Evolutionary conservation across 208 protist species (phyloP).

Genomic region (Strigomonas culicis): DNA sequence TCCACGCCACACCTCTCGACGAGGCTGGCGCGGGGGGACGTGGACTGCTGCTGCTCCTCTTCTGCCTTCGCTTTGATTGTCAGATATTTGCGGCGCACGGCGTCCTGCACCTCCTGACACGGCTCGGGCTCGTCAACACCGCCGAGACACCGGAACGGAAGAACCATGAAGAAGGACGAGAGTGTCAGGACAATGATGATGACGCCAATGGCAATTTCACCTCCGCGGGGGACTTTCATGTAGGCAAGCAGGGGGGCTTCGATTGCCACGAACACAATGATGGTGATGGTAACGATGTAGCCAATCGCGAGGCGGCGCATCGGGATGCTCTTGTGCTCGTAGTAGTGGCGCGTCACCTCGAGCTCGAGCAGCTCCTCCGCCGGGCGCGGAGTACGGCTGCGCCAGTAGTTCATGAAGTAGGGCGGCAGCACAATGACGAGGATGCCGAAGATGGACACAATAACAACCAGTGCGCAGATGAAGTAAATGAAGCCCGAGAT

Average conservation of each 20-base stretch:
- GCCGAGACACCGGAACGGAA: conserved; percentile 37
- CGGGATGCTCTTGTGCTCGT: conserved; percentile 55
- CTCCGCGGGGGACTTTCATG: conserved; percentile 19
- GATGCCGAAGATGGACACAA: conserved; percentile 35
- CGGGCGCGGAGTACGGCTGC: conserved; percentile 34
- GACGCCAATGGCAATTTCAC: conserved; percentile 28
- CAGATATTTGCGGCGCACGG: not conserved
- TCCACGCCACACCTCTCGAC: not conserved
- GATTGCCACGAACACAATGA: conserved; percentile 56
- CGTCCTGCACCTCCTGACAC: conserved; percentile 4
- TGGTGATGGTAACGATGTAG: conserved; percentile 31
- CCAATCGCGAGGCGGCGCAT: conserved; percentile 35
- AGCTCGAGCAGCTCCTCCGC: conserved; percentile 31
- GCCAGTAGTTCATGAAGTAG: conserved; percentile 64
- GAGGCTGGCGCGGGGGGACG: not conserved
- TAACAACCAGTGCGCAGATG: conserved; percentile 35
- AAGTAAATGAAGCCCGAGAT: conserved; percentile 55
- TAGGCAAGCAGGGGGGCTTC: conserved; percentile 51
- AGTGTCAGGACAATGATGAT: conserved; percentile 27
- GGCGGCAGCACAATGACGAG: conserved; percentile 53
- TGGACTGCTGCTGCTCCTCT: not conserved
- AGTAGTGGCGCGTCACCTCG: conserved; percentile 24
- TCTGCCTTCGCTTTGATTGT: not conserved
- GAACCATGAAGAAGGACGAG: conserved; percentile 32
- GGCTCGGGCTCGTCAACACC: conserved; percentile 41